Conservation (phyloP, 2,329 filamentous ascomycete genomes). For the Exophiala spinifera region DNA sequence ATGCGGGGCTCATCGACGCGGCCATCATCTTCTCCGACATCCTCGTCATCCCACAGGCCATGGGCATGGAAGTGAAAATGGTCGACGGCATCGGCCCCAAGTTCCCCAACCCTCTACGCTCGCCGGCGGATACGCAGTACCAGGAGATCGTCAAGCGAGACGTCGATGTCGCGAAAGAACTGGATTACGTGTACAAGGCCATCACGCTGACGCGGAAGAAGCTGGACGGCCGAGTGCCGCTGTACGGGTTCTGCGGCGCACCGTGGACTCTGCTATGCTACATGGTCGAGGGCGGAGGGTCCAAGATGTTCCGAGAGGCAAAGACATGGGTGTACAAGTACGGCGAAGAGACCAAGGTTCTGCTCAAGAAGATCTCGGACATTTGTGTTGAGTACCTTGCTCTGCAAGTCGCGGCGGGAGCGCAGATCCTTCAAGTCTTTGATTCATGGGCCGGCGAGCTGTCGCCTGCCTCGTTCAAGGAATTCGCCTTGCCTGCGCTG, state of each 20-base stretch:
- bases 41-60: slow-evolving; percentile 92
- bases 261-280: slow-evolving; percentile 98
- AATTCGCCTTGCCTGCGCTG: slow-evolving; percentile 84
- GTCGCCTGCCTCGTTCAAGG: slow-evolving; percentile 75
- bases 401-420: slow-evolving; percentile 86
- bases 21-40: slow-evolving; percentile 99
- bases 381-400: slow-evolving; percentile 94
- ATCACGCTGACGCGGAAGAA: slow-evolving; percentile 89
- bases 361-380: slow-evolving; percentile 88
- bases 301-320: slow-evolving; percentile 87
- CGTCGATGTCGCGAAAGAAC: slow-evolving; percentile 79
- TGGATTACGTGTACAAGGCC: slow-evolving; percentile 94
- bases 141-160: slow-evolving; percentile 68
- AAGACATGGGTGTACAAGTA: slow-evolving; percentile 98
- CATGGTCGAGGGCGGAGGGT: slow-evolving; percentile 97
- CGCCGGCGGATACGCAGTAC: slow-evolving; percentile 81
- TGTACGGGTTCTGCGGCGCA: slow-evolving; percentile 95
- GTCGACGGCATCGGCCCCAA: slow-evolving; percentile 94
- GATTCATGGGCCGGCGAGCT: slow-evolving; percentile 98
- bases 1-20: slow-evolving; percentile 83
- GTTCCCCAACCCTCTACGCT: slow-evolving; percentile 79
- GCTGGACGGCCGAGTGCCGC: slow-evolving; percentile 78
- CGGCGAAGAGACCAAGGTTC: slow-evolving; percentile 70
- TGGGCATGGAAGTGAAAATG: slow-evolving; percentile 99
- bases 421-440: slow-evolving; percentile 94